A percentile compares a stretch with the other conserved stretches of the same genome.
phyloP scores from a whole-genome alignment of 208 protist genomes.

The Crithidia mellificae region DNA sequence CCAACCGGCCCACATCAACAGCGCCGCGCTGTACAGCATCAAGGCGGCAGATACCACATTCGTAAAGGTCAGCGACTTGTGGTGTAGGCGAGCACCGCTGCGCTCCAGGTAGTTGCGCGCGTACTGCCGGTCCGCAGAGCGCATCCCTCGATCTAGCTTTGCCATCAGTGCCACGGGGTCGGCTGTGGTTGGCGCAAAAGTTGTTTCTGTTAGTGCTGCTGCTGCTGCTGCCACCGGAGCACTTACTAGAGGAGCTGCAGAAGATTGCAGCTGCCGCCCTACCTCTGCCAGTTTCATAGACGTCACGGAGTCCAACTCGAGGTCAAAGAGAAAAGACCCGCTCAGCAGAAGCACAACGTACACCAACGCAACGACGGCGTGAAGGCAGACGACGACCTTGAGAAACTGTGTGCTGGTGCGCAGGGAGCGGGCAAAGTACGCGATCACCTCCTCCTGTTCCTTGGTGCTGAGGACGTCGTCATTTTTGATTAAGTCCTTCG shows the following conservation, averaged over 20 bases:
- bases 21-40: slow-evolving; percentile 22
- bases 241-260: neutral
- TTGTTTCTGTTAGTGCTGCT: neutral
- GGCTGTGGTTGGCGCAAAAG: slow-evolving; percentile 8
- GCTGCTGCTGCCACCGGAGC: neutral
- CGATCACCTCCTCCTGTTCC: slow-evolving; percentile 75
- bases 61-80: neutral
- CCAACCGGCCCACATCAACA: slow-evolving; percentile 32
- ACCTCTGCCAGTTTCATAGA: slow-evolving; percentile 5
- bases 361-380: slow-evolving; percentile 52
- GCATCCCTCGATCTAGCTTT: slow-evolving; percentile 12
- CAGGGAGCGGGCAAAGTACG: slow-evolving; percentile 55
- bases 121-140: slow-evolving; percentile 16
- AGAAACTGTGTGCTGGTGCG: slow-evolving; percentile 41
- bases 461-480: slow-evolving; percentile 59
- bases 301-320: slow-evolving; percentile 9
- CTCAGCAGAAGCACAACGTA: slow-evolving; percentile 50
- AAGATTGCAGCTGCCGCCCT: slow-evolving; percentile 5
- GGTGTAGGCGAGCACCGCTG: neutral
- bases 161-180: slow-evolving; percentile 14
- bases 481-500: slow-evolving; percentile 38
- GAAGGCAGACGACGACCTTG: slow-evolving; percentile 52
- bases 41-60: slow-evolving; percentile 1
- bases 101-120: slow-evolving; percentile 13
- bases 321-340: slow-evolving; percentile 46